Base-by-base conservation (phyloP, 768 basidiomycete genomes). In the Phlebiopsis flavidoalba region DNA sequence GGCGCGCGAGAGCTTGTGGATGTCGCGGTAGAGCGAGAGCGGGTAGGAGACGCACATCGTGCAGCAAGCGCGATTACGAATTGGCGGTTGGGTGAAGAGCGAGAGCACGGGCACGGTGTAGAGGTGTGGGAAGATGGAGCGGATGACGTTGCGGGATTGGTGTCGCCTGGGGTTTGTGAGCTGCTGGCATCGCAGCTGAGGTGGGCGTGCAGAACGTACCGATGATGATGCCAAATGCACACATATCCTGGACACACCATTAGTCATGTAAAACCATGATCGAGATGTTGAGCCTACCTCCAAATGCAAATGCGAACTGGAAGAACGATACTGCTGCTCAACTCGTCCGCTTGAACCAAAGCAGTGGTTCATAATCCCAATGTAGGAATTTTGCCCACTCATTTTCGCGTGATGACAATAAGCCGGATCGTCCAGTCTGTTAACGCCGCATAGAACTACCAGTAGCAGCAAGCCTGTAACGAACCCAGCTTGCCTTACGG, bases 351-450 rank as follows among this genome's bases (percentile, higher is more conserved):
- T 88, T 12, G 83, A 73, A 7, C 97, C 97, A 73, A 95, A 99
- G 73, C 92, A 95, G 54, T 86, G 88, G 70, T 91, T 79, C 95
- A 98, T 96, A 58, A 97, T 89, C 65, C 89, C 94, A 60, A 95
- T 95, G 69, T 98, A 98, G 1, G 93, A 93, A 65, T 85, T 87
- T 52, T 91, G 80, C 0, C 97, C 96, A 66, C 93, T 95, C 60
- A 99, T 79, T 77, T 99, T 99, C 35, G 95, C 96, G 70, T 98
- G 67, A 93, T 71, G 46, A 98, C 92, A 57, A 99, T 96, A 33
- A 99, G 84, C 17, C 95, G 87, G 58, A 99, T 97, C 3, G 97
- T 99, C 95, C 95, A 97, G 73, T 93, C 91, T n/a, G 97, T 98
- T 45, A n/a, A 97, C 82, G 19, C 73, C 80, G 55, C 91, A 95